Conservation (phyloP, 108 stramenopile species). For the Cyclotella kingstonii region DNA sequence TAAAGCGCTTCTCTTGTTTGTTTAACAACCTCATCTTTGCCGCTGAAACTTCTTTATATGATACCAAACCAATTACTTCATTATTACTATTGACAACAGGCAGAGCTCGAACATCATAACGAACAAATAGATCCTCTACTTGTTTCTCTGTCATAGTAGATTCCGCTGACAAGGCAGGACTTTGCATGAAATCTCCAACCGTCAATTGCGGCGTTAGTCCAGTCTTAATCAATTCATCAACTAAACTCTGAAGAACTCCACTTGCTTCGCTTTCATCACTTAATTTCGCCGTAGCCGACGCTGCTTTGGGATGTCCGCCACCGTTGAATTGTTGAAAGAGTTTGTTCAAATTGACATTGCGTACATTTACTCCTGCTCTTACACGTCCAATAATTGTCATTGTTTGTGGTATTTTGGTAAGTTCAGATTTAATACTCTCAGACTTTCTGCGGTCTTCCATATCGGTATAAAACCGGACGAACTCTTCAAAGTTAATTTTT, state of each 20-base stretch:
- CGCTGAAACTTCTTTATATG: slow-evolving; percentile 88
- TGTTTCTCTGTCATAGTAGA: slow-evolving; percentile 82
- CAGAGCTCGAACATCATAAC: slow-evolving; percentile 83
- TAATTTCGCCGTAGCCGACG: slow-evolving; percentile 77
- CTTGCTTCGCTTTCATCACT: slow-evolving; percentile 69
- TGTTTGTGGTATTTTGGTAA: slow-evolving; percentile 43
- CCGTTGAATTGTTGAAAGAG: slow-evolving; percentile 77
- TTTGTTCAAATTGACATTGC: slow-evolving; percentile 76
- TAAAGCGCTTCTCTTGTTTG: slow-evolving; percentile 53
- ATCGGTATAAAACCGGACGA: slow-evolving; percentile 58
- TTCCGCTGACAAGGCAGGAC: slow-evolving; percentile 69
- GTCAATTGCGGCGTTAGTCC: slow-evolving; percentile 60
- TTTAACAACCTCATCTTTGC: slow-evolving; percentile 65
- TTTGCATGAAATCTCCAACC: slow-evolving; percentile 86
- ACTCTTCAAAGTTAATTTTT: slow-evolving; percentile 77
- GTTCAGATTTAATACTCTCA: slow-evolving; percentile 17
- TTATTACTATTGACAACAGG: slow-evolving; percentile 84
- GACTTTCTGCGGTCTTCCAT: slow-evolving; percentile 43
- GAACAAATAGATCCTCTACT: slow-evolving; percentile 82
- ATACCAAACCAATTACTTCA: slow-evolving; percentile 81
- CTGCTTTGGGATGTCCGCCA: slow-evolving; percentile 88
- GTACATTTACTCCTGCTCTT: slow-evolving; percentile 79
- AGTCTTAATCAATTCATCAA: slow-evolving; percentile 73
- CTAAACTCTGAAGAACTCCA: slow-evolving; percentile 58
- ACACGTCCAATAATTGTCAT: slow-evolving; percentile 87